Evolutionary conservation across 495 filamentous ascomycete species (phyloP).

Genomic region (Neurospora sublineolata): DNA sequence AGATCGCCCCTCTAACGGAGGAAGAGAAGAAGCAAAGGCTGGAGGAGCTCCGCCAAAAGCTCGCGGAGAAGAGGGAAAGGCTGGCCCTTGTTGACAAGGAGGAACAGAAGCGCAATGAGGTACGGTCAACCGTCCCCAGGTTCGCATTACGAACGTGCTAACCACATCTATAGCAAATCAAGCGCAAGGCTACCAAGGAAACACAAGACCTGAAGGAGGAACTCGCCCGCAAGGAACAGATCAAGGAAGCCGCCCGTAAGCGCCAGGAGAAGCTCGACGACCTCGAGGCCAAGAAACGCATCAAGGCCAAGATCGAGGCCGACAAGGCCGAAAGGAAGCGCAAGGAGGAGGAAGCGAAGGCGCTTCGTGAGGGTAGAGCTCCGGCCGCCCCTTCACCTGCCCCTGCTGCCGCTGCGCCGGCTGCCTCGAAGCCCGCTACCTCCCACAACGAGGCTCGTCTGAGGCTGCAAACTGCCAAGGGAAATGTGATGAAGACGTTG

Average conservation of each 20-base stretch:
- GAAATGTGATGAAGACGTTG: conserved; percentile 72
- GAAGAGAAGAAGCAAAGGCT: conserved; percentile 79
- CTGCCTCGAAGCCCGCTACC: conserved; percentile 24
- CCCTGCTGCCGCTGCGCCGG: conserved; percentile 21
- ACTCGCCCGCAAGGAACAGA: conserved; percentile 69
- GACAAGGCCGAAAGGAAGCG: conserved; percentile 76
- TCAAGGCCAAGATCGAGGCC: conserved; percentile 83
- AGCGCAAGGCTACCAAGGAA: conserved; percentile 70
- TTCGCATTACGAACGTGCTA: background rate
- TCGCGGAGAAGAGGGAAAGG: conserved; percentile 61
- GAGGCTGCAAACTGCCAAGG: conserved; percentile 62
- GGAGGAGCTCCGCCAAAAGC: conserved; percentile 57
- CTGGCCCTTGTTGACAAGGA: conserved; percentile 65
- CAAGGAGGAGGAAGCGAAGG: conserved; percentile 74
- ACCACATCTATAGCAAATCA: conserved; percentile 54
- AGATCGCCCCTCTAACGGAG: conserved; percentile 79
- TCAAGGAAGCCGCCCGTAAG: conserved; percentile 81
- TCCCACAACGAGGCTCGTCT: conserved; percentile 69
- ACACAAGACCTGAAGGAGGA: conserved; percentile 72
- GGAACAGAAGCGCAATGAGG: conserved; percentile 84
- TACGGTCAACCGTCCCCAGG: conserved; percentile 15
- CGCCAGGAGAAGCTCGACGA: conserved; percentile 79
- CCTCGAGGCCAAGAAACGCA: conserved; percentile 71
- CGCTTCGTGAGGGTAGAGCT: conserved; percentile 62
- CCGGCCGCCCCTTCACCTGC: conserved; percentile 35